Base-by-base conservation (phyloP, 768 basidiomycete species). In the Cyathus striatus region DNA sequence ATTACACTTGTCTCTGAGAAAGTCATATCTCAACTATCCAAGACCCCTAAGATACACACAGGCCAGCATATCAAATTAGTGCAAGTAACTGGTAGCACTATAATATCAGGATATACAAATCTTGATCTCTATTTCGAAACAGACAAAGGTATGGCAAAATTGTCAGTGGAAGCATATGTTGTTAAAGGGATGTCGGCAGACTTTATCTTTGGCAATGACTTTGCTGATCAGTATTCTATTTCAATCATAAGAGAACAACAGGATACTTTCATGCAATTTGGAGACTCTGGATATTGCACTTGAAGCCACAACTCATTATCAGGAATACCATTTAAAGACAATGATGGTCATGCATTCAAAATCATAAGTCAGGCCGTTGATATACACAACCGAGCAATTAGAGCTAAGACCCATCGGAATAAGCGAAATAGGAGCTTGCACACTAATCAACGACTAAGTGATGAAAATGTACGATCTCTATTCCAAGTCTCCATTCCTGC, bases 1-100 rank as follows among this genome's bases (percentile, higher is more conserved):
- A 68, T 65, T 14, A 65, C 66, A 2, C 43, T 64, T 2, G 64
- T 66, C 2, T 64, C 64, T 6, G 26, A 44, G 14, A 37, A 47
- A n/a, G 37, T 36, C 0, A 30, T 59, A 0, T 16, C 27, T 4
- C 14, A 21, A 6, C 17, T 57, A 2, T 43, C 41, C 5, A 18
- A 38, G 1, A 9, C 33, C 7, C 58, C 58, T 1, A 53, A 52
- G 36, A 9, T 56, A 0, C 48, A 48, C 25, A 49, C 23, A 0
- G 65, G 66, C 0, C 60, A 61, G 30, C 43, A 49, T 17, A 52
- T 68, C 4, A 56, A n/a, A n/a, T n/a, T n/a, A n/a, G n/a, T n/a
- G n/a, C n/a, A n/a, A n/a, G n/a, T n/a, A n/a, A n/a, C n/a, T 0
- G 61, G 60, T 0, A 53, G 41, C 1, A 47, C 53, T 10, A 40